A percentile compares a stretch with the other conserved stretches of the same genome.
Conservation (phyloP, 2,329 filamentous ascomycete genomes). For the Didymella pinodella region DNA sequence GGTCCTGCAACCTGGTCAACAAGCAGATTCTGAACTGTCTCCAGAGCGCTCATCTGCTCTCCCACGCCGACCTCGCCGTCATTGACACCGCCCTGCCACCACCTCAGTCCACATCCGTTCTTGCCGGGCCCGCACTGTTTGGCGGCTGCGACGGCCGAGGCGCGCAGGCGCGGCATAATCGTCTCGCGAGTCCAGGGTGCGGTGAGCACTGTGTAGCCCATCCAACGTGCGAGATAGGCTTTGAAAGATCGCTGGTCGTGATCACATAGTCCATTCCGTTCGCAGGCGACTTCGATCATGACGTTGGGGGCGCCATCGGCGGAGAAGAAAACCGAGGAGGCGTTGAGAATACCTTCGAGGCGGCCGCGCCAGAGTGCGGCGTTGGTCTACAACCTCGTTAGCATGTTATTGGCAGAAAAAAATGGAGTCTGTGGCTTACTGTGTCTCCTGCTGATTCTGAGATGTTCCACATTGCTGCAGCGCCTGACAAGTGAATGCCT, state of each 20-base stretch:
- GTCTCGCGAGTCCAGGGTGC: slow-evolving; percentile 45
- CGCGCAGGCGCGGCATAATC: slow-evolving; percentile 60
- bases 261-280: slow-evolving; percentile 54
- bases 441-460: slow-evolving; percentile 48
- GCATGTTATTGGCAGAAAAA: not conserved
- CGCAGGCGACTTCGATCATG: slow-evolving; percentile 59
- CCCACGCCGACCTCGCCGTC: slow-evolving; percentile 62
- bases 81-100: slow-evolving; percentile 52
- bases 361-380: slow-evolving; percentile 33
- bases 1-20: slow-evolving; percentile 40
- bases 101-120: slow-evolving; percentile 56
- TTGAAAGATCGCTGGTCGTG: slow-evolving; percentile 57
- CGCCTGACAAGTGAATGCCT: slow-evolving; percentile 55
- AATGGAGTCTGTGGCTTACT: slow-evolving; percentile 20
- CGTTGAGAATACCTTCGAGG: slow-evolving; percentile 44
- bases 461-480: slow-evolving; percentile 57
- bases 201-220: slow-evolving; percentile 50
- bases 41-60: slow-evolving; percentile 66
- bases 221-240: slow-evolving; percentile 53
- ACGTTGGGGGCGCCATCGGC: slow-evolving; percentile 53
- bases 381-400: slow-evolving; percentile 21
- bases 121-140: slow-evolving; percentile 61
- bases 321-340: slow-evolving; percentile 53
- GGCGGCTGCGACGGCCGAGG: slow-evolving; percentile 64
- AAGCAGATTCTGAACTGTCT: slow-evolving; percentile 60